Base-by-base conservation (phyloP, 352 stramenopile genomes). In the Lagenidium sp. region DNA sequence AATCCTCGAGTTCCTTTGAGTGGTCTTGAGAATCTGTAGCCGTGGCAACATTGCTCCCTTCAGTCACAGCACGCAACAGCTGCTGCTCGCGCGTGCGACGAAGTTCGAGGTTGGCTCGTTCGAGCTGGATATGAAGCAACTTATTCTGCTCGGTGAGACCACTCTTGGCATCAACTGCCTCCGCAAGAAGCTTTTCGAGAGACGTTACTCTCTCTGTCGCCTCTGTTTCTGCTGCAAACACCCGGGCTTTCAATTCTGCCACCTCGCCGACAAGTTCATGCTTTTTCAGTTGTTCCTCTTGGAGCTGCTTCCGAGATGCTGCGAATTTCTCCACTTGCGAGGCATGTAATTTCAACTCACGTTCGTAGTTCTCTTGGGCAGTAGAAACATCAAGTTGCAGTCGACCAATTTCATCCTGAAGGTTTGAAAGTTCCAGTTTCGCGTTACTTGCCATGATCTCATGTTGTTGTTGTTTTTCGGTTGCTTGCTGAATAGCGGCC, bases 281-380 rank as follows among this genome's bases (percentile, higher is more conserved):
- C 12, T 64, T 54, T 41, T 54, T 47, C 26, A 63, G 66, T 36
- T 64, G 59, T 21, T 72, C 48, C 18, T 74, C 60, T 38, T 86
- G 69, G 37, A 86, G 56, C 29, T 72, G 54, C 30, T 74, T 71
- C 16, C 73, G 65, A 34, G 61, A 62, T 8, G 65, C 52, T 2
- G 72, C 65, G 12, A 71, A 60, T 46, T 76, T 80, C 12, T 66
- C 53, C 6, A 85, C 72, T 47, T 88, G 69, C 3, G 62, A 55
- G 0, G 81, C 71, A 32, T 92, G 82, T 30, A 89, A 52, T 46
- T 91, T 76, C 19, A 95, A 47, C 44, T 95, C 82, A 8, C 81
- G 75, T 44, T 91, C 77, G 41, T 95, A 95, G 47, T 92, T 88
- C 16, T 79, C 69, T 24, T 81, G 72, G 10, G 78, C 73, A 1